These are phyloP conservation scores for Phalaenopsis aphrodite DNA, from an alignment of 106 monocot genomes.

Conservation along the genomic window DNA sequence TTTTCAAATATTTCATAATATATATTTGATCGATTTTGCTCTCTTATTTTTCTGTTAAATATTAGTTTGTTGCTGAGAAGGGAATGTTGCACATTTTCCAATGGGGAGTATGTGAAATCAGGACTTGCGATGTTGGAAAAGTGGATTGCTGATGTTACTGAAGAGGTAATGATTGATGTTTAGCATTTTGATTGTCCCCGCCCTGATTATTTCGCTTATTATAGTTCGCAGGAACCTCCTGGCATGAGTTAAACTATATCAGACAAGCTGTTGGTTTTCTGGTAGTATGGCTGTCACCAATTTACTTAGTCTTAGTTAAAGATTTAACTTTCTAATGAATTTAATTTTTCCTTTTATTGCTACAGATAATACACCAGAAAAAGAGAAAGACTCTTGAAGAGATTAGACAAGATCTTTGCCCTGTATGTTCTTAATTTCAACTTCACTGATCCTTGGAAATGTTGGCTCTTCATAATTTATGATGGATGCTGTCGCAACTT, in stretches of 20 bases:
- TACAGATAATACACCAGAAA: slow-evolving; percentile 96
- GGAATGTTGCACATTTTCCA: slow-evolving; percentile 98
- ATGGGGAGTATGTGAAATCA: slow-evolving; percentile 97
- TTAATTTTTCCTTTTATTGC: not conserved
- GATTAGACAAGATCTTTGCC: slow-evolving; percentile 91
- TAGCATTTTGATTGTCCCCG: not conserved
- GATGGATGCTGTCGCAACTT: not conserved
- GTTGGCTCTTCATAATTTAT: not conserved
- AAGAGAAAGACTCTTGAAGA: slow-evolving; percentile 87
- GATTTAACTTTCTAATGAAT: not conserved
- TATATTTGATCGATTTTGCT: not conserved
- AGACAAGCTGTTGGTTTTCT: slow-evolving; percentile 94
- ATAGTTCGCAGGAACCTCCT: slow-evolving; percentile 82
- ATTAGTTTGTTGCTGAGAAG: slow-evolving; percentile 78
- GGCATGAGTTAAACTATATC: slow-evolving; percentile 94
- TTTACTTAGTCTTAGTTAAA: not conserved
- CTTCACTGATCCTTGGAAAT: not conserved
- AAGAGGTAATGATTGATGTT: slow-evolving; percentile 28
- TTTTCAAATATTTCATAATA: not conserved
- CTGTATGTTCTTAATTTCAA: slow-evolving; percentile 33
- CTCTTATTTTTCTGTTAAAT: not conserved
- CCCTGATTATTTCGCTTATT: slow-evolving; percentile 9
- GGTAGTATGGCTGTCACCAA: slow-evolving; percentile 39
- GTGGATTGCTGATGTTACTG: slow-evolving; percentile 64
- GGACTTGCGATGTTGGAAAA: slow-evolving; percentile 81